These are phyloP conservation scores for Penicillium macrosclerotiorum DNA, from an alignment of 495 filamentous ascomycete genomes.

Conservation along the genomic window DNA sequence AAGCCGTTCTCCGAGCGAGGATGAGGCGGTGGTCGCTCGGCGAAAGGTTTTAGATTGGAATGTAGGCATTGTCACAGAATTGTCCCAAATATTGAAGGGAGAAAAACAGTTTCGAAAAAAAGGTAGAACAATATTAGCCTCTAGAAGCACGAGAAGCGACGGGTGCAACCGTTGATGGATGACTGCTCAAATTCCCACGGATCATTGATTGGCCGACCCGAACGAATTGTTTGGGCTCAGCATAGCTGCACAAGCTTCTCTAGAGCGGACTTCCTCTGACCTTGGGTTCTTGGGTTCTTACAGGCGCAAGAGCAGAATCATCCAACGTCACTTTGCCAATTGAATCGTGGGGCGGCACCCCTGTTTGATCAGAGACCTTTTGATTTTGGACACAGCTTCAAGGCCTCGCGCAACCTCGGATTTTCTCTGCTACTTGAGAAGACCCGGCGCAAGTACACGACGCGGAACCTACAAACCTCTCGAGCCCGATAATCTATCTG, in stretches of 20 bases:
- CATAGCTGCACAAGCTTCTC: constrained; percentile 11
- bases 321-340: not conserved
- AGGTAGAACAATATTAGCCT: not conserved
- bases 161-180: not conserved
- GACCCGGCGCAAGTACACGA: not conserved
- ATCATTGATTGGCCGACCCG: constrained; percentile 14
- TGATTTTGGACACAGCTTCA: not conserved
- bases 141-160: too few species aligned
- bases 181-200: constrained; percentile 6
- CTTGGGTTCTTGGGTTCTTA: not conserved
- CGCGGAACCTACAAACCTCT: not conserved
- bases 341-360: too few species aligned
- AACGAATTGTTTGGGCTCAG: constrained; percentile 19
- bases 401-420: not conserved
- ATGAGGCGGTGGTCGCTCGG: constrained; percentile 42
- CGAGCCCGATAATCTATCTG: not conserved
- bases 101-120: not conserved
- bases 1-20: constrained; percentile 58
- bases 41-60: constrained; percentile 75
- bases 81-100: not conserved
- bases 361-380: too few species aligned
- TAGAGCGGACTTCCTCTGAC: not conserved
- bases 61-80: constrained; percentile 57
- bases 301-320: not conserved
- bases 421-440: constrained; percentile 14